Percentiles rank a stretch among this genome's conserved stretches.
Conservation (phyloP, 1,284 basidiomycete genomes). For the Trichosporon inkin region DNA sequence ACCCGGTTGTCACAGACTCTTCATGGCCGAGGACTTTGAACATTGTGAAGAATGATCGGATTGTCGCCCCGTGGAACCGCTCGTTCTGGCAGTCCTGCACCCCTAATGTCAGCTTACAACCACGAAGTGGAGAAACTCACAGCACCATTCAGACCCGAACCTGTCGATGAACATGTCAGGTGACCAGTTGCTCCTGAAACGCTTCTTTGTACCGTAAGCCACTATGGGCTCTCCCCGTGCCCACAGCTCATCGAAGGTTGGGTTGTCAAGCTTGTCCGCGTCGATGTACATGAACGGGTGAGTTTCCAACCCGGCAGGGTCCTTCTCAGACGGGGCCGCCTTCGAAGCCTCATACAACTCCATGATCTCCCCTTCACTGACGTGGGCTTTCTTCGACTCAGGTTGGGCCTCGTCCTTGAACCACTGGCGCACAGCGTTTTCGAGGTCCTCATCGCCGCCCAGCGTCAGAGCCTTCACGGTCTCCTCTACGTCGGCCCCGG, state of each 20-base stretch:
- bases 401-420: constrained; percentile 1
- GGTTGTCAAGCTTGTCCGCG: constrained; percentile 58
- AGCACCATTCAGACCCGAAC: constrained; percentile 64
- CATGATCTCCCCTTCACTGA: constrained; percentile 15
- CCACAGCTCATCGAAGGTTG: constrained; percentile 68
- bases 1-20: background rate
- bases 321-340: constrained; percentile 16
- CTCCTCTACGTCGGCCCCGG: constrained; percentile 24
- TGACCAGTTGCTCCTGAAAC: constrained; percentile 69
- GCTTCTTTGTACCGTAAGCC: constrained; percentile 61
- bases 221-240: constrained; percentile 67
- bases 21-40: constrained; percentile 62
- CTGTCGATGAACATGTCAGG: constrained; percentile 72
- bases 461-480: constrained; percentile 30
- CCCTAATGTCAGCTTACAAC: constrained; percentile 38
- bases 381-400: background rate
- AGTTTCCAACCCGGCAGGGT: constrained; percentile 38
- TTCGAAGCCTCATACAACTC: constrained; percentile 26
- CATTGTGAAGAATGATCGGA: constrained; percentile 71
- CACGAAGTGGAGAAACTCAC: constrained; percentile 29
- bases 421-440: constrained; percentile 9
- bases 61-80: constrained; percentile 59
- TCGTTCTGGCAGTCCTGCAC: constrained; percentile 77
- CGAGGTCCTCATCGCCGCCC: constrained; percentile 22
- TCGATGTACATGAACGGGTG: constrained; percentile 51